These are phyloP conservation scores for Luvunga scandens DNA, from an alignment of 345 rosid species.

Conservation along the genomic window DNA sequence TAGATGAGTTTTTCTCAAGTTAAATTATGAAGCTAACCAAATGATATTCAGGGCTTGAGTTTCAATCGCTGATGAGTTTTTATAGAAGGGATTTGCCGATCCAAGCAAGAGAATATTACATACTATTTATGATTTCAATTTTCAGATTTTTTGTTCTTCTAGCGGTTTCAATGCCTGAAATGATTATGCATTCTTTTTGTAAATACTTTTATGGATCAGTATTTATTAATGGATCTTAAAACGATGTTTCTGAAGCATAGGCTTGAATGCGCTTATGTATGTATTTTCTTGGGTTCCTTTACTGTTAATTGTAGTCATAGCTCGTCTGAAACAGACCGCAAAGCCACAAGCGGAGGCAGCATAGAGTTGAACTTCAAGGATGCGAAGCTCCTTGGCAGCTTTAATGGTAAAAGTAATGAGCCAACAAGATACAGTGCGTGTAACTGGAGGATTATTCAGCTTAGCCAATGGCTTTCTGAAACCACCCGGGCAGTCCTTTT, in stretches of 20 bases:
- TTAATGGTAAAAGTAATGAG: too few species aligned
- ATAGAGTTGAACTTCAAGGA: not conserved
- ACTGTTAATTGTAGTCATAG: too few species aligned
- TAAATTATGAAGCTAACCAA: not conserved
- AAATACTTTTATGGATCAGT: too few species aligned
- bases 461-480: conserved; percentile 9
- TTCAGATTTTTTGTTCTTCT: not conserved
- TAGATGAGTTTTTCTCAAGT: too few species aligned
- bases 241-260: too few species aligned
- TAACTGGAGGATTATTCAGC: too few species aligned
- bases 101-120: not conserved
- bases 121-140: not conserved
- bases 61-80: not conserved
- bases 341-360: not conserved
- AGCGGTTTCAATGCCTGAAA: not conserved
- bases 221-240: too few species aligned
- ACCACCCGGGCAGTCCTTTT: conserved; percentile 12
- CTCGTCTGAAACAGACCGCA: not conserved
- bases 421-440: too few species aligned
- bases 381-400: not conserved
- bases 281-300: too few species aligned
- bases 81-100: not conserved
- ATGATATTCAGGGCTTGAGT: not conserved
- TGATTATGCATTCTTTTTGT: too few species aligned
- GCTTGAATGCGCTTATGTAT: too few species aligned